Conservation (phyloP, 2,329 filamentous ascomycete species). For the Hortaea werneckii region DNA sequence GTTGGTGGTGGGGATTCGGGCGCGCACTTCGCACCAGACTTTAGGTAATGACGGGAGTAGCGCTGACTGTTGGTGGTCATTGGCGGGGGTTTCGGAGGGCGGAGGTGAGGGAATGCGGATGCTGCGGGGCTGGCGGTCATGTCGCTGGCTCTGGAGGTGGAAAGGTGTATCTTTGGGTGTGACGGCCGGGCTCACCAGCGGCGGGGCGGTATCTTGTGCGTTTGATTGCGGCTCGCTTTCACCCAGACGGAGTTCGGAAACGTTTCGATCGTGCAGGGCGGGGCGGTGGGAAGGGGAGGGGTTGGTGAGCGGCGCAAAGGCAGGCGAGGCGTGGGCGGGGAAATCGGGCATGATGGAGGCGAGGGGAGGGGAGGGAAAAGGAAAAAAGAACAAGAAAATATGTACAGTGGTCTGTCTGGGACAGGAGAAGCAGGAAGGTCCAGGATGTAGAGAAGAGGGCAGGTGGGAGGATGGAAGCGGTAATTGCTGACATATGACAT, state of each 20-base stretch:
- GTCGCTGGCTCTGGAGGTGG: slow-evolving; percentile 19
- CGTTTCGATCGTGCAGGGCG: slow-evolving; percentile 27
- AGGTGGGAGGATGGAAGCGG: too few species aligned
- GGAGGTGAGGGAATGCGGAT: slow-evolving; percentile 29
- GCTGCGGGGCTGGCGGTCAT: slow-evolving; percentile 30
- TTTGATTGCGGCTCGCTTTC: slow-evolving; percentile 1
- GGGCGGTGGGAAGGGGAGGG: slow-evolving; percentile 28
- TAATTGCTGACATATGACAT: too few species aligned
- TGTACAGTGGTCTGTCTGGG: too few species aligned
- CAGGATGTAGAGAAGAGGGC: too few species aligned
- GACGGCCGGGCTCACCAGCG: slow-evolving; percentile 39
- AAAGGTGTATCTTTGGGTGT: slow-evolving; percentile 25
- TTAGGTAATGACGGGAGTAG: slow-evolving; percentile 66
- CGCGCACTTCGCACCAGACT: slow-evolving; percentile 89
- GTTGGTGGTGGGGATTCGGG: slow-evolving; percentile 82
- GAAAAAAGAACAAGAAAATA: too few species aligned
- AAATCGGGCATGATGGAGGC: slow-evolving; percentile 40
- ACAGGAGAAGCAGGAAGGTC: too few species aligned
- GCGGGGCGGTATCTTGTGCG: slow-evolving; percentile 25
- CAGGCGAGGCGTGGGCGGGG: slow-evolving; percentile 38
- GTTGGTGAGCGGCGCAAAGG: slow-evolving; percentile 38
- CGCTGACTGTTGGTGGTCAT: slow-evolving; percentile 48
- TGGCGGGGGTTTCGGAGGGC: slow-evolving; percentile 19
- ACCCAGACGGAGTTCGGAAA: slow-evolving; percentile 31
- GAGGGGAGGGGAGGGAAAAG: too few species aligned